These are phyloP conservation scores for Talaromyces adpressus DNA, from an alignment of 495 filamentous ascomycete genomes.

Conservation along the genomic window DNA sequence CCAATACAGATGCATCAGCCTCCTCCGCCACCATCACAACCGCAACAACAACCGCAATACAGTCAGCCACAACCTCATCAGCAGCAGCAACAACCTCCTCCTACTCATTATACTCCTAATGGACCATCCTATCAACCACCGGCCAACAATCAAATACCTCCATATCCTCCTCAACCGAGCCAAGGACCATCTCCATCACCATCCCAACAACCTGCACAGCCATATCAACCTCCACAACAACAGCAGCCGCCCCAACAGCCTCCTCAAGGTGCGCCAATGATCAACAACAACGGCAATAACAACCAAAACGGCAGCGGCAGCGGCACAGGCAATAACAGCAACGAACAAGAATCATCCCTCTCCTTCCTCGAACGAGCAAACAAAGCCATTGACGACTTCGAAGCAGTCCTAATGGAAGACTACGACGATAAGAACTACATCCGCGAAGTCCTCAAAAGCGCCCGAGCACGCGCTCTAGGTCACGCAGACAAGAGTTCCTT, in stretches of 20 bases:
- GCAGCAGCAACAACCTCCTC: conserved; percentile 14
- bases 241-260: neutral
- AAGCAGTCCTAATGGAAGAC: conserved; percentile 41
- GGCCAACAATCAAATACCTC: conserved; percentile 17
- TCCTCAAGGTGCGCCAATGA: neutral
- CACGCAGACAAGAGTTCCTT: conserved; percentile 39
- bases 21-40: conserved; percentile 13
- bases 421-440: conserved; percentile 47
- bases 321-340: conserved; percentile 9
- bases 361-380: conserved; percentile 42
- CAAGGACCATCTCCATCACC: conserved; percentile 18
- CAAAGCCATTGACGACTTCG: conserved; percentile 45
- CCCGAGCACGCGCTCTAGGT: conserved; percentile 37
- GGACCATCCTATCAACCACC: conserved; percentile 13
- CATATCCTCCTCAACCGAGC: conserved; percentile 17
- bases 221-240: conserved; percentile 15
- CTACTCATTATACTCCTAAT: conserved; percentile 13
- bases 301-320: conserved; percentile 1
- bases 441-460: conserved; percentile 41
- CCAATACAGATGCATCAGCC: conserved; percentile 8
- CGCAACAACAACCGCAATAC: conserved; percentile 15
- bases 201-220: conserved; percentile 27
- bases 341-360: conserved; percentile 32
- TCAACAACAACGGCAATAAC: conserved; percentile 4
- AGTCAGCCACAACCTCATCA: conserved; percentile 18